A percentile compares a stretch with the other conserved stretches of the same genome.
Evolutionary conservation across 257 asterid species (phyloP).

Genomic region (Salvia rosmarinus): DNA sequence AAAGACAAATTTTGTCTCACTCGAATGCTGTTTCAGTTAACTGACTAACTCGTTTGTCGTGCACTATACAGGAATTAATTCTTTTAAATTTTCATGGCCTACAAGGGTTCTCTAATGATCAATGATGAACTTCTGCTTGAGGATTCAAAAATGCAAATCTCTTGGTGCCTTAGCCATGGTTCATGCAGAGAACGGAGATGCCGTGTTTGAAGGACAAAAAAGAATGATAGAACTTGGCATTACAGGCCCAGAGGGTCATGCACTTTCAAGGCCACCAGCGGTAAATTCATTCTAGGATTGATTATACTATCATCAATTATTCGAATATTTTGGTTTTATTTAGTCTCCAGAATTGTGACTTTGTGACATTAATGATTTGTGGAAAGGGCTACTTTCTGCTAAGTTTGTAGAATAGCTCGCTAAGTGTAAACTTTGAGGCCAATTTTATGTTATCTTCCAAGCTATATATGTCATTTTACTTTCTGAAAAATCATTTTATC

Average conservation of each 20-base stretch:
- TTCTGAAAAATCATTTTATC: neutral
- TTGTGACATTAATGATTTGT: neutral
- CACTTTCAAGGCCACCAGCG: slow-evolving; percentile 93
- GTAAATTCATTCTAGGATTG: slow-evolving; percentile 44
- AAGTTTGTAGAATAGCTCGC: neutral
- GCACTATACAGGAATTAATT: slow-evolving; percentile 70
- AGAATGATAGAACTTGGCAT: slow-evolving; percentile 91
- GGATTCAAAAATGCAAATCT: slow-evolving; percentile 92
- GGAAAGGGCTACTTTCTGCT: neutral
- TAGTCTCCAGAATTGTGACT: neutral
- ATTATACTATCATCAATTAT: neutral
- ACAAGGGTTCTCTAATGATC: slow-evolving; percentile 93
- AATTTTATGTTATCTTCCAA: neutral
- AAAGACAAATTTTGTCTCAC: slow-evolving; percentile 2
- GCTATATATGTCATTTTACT: neutral
- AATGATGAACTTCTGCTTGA: slow-evolving; percentile 81
- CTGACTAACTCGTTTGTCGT: slow-evolving; percentile 28
- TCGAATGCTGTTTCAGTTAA: slow-evolving; percentile 9
- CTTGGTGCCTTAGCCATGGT: slow-evolving; percentile 98
- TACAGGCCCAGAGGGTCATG: slow-evolving; percentile 96
- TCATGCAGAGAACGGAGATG: slow-evolving; percentile 98
- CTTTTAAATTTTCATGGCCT: slow-evolving; percentile 91
- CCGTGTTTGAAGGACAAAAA: slow-evolving; percentile 90
- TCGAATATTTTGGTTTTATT: neutral
- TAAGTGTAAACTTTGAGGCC: neutral